These are phyloP conservation scores for Liquidambar formosana DNA, from an alignment of 164 flowering plant genomes.

Conservation along the genomic window DNA sequence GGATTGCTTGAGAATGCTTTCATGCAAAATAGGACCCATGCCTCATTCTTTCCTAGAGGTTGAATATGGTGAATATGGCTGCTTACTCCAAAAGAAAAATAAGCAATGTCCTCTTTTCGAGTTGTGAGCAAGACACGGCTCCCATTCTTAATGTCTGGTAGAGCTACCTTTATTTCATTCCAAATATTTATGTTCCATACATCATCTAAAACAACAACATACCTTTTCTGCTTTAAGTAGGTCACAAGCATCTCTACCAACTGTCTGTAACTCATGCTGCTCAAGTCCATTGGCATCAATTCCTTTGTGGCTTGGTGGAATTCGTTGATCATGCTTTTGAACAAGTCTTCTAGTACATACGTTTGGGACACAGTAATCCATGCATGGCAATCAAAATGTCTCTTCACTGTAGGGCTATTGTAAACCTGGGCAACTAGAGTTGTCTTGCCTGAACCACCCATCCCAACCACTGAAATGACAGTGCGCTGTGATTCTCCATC, in stretches of 20 bases:
- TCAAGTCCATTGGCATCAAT: no score
- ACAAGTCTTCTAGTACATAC: background rate
- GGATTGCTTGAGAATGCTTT: conserved; percentile 6
- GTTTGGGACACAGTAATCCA: conserved; percentile 11
- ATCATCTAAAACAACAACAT: no score
- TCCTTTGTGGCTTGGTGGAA: background rate
- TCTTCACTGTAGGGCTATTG: background rate
- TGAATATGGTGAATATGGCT: conserved; percentile 2
- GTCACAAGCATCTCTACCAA: conserved; percentile 10
- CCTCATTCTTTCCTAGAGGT: background rate
- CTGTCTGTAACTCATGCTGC: conserved; percentile 2
- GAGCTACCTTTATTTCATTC: background rate
- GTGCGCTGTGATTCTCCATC: background rate
- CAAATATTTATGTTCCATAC: conserved; percentile 14
- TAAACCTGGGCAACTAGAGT: no score
- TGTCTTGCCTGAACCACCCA: no score
- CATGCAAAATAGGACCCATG: conserved; percentile 5
- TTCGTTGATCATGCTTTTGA: conserved; percentile 5
- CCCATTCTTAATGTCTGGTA: background rate
- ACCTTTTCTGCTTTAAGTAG: conserved; percentile 8
- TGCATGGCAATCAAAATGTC: no score
- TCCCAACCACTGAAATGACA: conserved; percentile 15
- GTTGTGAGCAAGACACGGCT: conserved; percentile 19
- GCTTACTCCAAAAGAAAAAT: background rate
- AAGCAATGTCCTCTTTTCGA: conserved; percentile 8